phyloP scores from a whole-genome alignment of 805 yeast genomes.

The Saccharomyces paradoxus region DNA sequence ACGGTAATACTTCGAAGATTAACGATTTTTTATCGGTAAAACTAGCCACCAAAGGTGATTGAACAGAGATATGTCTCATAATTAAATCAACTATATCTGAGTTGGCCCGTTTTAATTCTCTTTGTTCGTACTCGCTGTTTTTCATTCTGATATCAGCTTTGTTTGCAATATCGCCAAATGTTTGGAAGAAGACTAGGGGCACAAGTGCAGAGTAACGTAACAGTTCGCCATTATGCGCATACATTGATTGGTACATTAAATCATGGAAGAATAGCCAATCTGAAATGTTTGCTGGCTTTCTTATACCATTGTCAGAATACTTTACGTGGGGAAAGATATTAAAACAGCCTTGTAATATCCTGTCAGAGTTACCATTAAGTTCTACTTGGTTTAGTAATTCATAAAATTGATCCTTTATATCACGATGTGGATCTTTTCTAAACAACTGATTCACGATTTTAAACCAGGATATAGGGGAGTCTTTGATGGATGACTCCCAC shows the following conservation, averaged over 20 bases:
- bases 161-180: constrained; percentile 55
- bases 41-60: constrained; percentile 8
- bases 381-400: constrained; percentile 41
- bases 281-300: constrained; percentile 50
- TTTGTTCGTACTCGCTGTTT: constrained; percentile 25
- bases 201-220: constrained; percentile 48
- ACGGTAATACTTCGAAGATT: constrained; percentile 31
- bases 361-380: constrained; percentile 47
- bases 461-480: constrained; percentile 60
- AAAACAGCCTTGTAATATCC: constrained; percentile 65
- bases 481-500: constrained; percentile 39
- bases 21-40: constrained; percentile 17
- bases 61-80: constrained; percentile 10
- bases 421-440: constrained; percentile 38
- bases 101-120: constrained; percentile 25
- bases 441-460: constrained; percentile 55
- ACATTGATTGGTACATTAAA: constrained; percentile 32
- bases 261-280: constrained; percentile 79
- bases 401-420: constrained; percentile 42
- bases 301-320: constrained; percentile 55
- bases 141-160: constrained; percentile 26
- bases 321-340: constrained; percentile 52
- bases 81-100: constrained; percentile 26
- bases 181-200: constrained; percentile 52
- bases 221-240: constrained; percentile 39